Conservation (phyloP, 805 yeast species). For the Sugiyamaella boreocaroliniensis region DNA sequence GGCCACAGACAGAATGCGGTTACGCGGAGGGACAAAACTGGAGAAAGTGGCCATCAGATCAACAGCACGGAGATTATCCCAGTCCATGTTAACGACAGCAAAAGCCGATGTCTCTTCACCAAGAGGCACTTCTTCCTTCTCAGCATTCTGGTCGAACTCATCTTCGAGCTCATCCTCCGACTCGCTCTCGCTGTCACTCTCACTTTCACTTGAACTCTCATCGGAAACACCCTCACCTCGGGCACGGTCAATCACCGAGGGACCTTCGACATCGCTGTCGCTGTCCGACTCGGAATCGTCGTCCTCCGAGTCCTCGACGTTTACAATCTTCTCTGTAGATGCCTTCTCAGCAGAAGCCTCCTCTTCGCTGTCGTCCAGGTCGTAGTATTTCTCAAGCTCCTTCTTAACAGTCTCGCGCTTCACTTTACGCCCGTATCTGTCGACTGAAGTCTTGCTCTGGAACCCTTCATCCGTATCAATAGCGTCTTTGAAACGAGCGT, state of each 20-base stretch:
- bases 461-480: constrained; percentile 54
- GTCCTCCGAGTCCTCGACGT: background rate
- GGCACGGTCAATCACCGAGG: constrained; percentile 28
- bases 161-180: constrained; percentile 17
- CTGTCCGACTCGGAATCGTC: constrained; percentile 12
- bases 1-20: constrained; percentile 58
- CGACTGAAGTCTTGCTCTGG: constrained; percentile 53
- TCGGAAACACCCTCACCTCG: constrained; percentile 32
- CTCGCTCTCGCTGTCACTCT: constrained; percentile 9
- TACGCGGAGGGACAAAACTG: constrained; percentile 74
- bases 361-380: constrained; percentile 34
- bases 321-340: constrained; percentile 18
- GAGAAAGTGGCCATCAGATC: constrained; percentile 86
- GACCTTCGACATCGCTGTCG: constrained; percentile 17
- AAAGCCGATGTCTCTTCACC: constrained; percentile 78
- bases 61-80: constrained; percentile 88
- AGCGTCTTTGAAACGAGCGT: constrained; percentile 75
- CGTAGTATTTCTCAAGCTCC: constrained; percentile 62
- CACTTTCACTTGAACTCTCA: constrained; percentile 13
- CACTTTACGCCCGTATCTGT: constrained; percentile 79
- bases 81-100: constrained; percentile 93
- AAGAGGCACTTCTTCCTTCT: constrained; percentile 56
- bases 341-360: constrained; percentile 22
- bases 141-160: constrained; percentile 23
- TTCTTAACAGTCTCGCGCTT: constrained; percentile 38